A percentile compares a stretch with the other conserved stretches of the same genome.
Evolutionary conservation across 176 grass and related monocot species (phyloP).

Genomic region (Aegilops speltoides): DNA sequence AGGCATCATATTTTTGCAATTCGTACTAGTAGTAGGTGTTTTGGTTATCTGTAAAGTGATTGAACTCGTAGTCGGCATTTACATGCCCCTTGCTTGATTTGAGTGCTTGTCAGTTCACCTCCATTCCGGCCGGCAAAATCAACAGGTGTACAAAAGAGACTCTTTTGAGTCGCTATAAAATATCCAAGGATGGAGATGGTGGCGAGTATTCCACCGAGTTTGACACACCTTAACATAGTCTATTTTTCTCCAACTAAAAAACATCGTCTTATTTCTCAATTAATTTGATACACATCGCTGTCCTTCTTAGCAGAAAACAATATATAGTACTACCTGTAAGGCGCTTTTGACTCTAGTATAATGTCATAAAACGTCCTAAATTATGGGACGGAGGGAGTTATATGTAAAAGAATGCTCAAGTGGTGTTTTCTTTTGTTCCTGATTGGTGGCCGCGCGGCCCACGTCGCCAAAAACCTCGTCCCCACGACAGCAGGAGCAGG

Average conservation of each 20-base stretch:
- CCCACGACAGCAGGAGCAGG: background rate
- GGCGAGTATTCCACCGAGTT: background rate
- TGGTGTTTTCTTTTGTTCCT: background rate
- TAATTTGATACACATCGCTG: background rate
- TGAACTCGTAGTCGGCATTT: too few species aligned
- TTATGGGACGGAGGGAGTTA: too few species aligned
- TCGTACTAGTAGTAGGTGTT: too few species aligned
- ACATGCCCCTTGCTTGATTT: too few species aligned
- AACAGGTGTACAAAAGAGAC: background rate
- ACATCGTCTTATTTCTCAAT: background rate
- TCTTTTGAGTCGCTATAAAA: background rate
- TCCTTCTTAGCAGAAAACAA: background rate
- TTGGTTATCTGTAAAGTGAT: too few species aligned
- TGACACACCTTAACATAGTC: background rate
- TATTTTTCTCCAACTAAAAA: background rate
- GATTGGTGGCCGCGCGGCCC: background rate
- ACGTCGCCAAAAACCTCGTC: background rate
- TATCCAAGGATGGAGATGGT: background rate
- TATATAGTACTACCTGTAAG: too few species aligned
- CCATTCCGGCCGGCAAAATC: too few species aligned
- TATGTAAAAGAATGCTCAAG: too few species aligned
- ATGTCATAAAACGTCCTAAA: too few species aligned
- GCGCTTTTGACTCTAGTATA: too few species aligned
- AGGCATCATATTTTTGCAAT: too few species aligned
- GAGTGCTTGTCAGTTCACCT: too few species aligned